Evolutionary conservation across 2,329 filamentous ascomycete species (phyloP), one percentile per base, ranked within the genome.

Genomic region (Aspergillus ibericus): DNA sequence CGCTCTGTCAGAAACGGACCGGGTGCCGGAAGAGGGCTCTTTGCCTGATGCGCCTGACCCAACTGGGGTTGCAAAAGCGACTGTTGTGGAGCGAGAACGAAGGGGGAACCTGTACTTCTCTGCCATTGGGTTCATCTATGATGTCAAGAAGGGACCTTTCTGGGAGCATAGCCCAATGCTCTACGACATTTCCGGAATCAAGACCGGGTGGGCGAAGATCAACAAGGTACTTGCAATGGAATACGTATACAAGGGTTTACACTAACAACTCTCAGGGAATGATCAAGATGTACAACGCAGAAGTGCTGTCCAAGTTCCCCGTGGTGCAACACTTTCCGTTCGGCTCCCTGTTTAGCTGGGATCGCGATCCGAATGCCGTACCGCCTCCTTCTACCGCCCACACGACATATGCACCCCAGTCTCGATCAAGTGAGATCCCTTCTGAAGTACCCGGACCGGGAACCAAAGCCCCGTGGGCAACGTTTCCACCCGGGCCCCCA

Each of bases 231-330:
- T 25, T 22, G 3, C 5, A 15, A 22, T 13, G 5, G 10, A 8
- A 12, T 16, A 9, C 1, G 5, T 5, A 1, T 15, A 9, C 7
- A 12, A 5, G 2, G 6, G 1, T 2, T 12, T 9, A 5, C 27
- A 27, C 49, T 66, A 47, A 66, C 38, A 15, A 16, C 16, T 59
- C 29, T 2, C 22, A 89, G 88, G 95, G 95, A 53, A 98, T 99
- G 95, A 86, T 99, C 69, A 99, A 98, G 77, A 99, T 99, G 95
- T 99, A 93, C 79, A 92, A 96, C 66, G 95, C 91, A 16, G 95
- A 99, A 78, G 95, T 99, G 3, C 81, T 99, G 13, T 91, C 90
- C 38, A 99, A 99, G 75, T 97, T 97, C 71, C 95, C 95, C 2
- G 95, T 99, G 2, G 92, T 99, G n/a, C 95, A 99, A 76, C 95